phyloP scores from a whole-genome alignment of 176 grass and related monocot species.

The Panicum miliaceum region DNA sequence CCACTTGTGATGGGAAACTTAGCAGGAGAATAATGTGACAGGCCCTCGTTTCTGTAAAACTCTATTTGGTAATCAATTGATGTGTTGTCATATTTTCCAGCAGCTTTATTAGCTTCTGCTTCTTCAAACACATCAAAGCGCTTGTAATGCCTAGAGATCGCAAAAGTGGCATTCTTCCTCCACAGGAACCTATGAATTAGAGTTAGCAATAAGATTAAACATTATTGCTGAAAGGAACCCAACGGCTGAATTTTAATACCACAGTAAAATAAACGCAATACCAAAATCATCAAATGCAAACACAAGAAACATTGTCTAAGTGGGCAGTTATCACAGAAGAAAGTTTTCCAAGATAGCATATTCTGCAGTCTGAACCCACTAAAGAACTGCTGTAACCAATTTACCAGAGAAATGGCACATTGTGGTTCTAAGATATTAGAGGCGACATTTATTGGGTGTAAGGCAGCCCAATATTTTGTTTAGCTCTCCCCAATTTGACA shows the following conservation, averaged over 20 bases:
- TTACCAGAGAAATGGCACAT: neutral
- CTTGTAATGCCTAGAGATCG: slow-evolving; percentile 93
- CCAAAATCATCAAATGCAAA: neutral
- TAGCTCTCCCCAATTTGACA: neutral
- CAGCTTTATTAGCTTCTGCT: slow-evolving; percentile 98
- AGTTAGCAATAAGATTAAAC: neutral
- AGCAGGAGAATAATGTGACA: slow-evolving; percentile 77
- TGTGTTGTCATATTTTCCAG: slow-evolving; percentile 90
- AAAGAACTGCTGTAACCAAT: neutral
- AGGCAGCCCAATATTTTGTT: neutral
- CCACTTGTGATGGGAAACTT: slow-evolving; percentile 98
- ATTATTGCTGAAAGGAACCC: slow-evolving; percentile 2
- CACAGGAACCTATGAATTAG: slow-evolving; percentile 77
- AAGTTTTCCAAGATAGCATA: neutral
- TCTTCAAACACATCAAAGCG: slow-evolving; percentile 99
- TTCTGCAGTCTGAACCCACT: slow-evolving; percentile 2
- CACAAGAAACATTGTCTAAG: neutral
- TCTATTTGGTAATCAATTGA: slow-evolving; percentile 96
- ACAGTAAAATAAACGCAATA: neutral
- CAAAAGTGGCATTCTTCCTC: slow-evolving; percentile 80
- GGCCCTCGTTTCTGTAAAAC: slow-evolving; percentile 89
- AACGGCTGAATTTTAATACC: neutral
- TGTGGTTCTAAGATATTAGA: slow-evolving; percentile 7
- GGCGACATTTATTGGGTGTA: neutral
- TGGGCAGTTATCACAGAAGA: neutral